Evolutionary conservation across 2,329 filamentous ascomycete species (phyloP).

Genomic region (Diaporthe sp.): DNA sequence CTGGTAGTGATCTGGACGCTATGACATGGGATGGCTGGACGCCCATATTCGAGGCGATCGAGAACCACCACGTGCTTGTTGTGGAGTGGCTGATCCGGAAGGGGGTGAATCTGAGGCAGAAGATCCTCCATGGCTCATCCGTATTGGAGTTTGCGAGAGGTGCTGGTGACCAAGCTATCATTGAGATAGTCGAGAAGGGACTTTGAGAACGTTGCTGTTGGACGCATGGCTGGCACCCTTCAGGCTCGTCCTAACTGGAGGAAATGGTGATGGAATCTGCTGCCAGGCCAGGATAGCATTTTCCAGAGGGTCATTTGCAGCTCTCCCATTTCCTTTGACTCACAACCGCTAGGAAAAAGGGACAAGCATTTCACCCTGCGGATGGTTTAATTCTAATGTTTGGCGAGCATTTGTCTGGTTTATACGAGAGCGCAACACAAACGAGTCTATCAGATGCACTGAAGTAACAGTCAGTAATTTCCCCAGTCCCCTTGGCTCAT

Average conservation of each 20-base stretch:
- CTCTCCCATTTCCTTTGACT: not conserved
- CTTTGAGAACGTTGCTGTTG: not conserved
- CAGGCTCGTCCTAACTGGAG: not conserved
- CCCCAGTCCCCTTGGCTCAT: not conserved
- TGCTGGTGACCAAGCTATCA: not conserved
- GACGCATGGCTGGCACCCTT: not conserved
- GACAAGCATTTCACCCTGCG: not conserved
- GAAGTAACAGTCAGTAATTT: not conserved
- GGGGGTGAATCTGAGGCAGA: conserved; percentile 2
- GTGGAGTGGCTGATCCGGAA: conserved; percentile 12
- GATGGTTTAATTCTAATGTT: not conserved
- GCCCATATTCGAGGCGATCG: not conserved
- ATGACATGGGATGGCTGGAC: not conserved
- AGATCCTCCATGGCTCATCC: not conserved
- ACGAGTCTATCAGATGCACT: not conserved
- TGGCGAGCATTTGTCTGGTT: not conserved
- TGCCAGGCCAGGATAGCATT: not conserved
- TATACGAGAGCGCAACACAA: not conserved
- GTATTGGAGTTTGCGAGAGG: not conserved
- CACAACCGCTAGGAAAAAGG: not conserved
- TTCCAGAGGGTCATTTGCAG: not conserved
- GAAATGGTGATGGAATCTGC: not conserved
- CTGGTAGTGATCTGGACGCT: not conserved
- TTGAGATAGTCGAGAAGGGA: not conserved
- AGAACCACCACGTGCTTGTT: not conserved